These are phyloP conservation scores for Strigomonas culicis DNA, from an alignment of 208 protist genomes.

Conservation along the genomic window DNA sequence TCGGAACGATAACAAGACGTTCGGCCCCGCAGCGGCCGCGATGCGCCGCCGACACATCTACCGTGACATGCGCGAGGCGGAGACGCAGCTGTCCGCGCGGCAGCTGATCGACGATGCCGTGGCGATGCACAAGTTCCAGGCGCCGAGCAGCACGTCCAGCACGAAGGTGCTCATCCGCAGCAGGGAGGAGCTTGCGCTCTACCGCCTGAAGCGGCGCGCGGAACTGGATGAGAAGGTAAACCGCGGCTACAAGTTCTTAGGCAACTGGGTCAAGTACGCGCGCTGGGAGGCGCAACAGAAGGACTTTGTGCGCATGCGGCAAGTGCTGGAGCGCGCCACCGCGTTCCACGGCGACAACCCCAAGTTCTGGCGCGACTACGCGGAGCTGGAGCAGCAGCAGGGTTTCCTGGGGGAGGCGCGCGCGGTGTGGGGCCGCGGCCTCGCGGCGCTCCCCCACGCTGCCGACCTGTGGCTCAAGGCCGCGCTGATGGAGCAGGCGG, in stretches of 20 bases:
- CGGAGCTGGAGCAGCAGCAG: slow-evolving; percentile 98
- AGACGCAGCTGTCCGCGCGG: slow-evolving; percentile 95
- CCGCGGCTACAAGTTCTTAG: slow-evolving; percentile 65
- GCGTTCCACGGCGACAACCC: slow-evolving; percentile 89
- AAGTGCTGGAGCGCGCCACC: slow-evolving; percentile 96
- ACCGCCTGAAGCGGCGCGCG: slow-evolving; percentile 91
- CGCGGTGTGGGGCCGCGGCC: slow-evolving; percentile 96
- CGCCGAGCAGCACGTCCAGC: slow-evolving; percentile 32
- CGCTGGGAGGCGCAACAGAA: slow-evolving; percentile 97
- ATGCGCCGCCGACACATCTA: slow-evolving; percentile 61
- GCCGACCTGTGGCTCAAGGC: slow-evolving; percentile 98
- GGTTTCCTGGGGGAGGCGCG: slow-evolving; percentile 96
- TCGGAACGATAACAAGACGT: slow-evolving; percentile 8
- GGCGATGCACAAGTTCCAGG: slow-evolving; percentile 89
- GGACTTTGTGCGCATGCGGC: slow-evolving; percentile 94
- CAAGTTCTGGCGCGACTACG: slow-evolving; percentile 96
- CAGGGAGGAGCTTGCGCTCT: slow-evolving; percentile 93
- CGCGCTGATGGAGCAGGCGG: slow-evolving; percentile 95
- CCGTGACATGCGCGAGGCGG: slow-evolving; percentile 62
- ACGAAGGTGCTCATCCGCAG: slow-evolving; percentile 95
- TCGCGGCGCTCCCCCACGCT: slow-evolving; percentile 93
- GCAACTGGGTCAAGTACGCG: slow-evolving; percentile 96
- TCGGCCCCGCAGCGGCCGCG: slow-evolving; percentile 75
- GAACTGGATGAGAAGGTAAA: slow-evolving; percentile 95
- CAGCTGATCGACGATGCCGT: slow-evolving; percentile 97